These are phyloP conservation scores for Ascomycota sp. DNA, from an alignment of 2,329 filamentous ascomycete species.

Conservation along the genomic window DNA sequence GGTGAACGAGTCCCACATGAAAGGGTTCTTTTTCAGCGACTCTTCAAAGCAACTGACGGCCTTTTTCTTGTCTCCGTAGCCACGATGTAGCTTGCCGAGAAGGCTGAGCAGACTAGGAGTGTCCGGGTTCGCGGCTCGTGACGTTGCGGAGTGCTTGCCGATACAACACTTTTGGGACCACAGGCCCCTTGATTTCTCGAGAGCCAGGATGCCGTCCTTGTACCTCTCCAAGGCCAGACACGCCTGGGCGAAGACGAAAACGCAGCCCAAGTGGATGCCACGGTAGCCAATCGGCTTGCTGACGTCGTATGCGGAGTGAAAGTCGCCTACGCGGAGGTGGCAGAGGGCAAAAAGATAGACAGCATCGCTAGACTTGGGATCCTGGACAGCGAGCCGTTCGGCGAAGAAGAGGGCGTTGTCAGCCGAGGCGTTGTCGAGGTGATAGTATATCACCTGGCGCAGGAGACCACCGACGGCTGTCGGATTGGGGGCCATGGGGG, in stretches of 20 bases:
- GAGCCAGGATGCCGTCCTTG: conserved; percentile 59
- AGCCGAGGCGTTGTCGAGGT: conserved; percentile 74
- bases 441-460: conserved; percentile 41
- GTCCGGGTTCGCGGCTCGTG: conserved; percentile 59
- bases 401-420: conserved; percentile 90
- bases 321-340: conserved; percentile 63
- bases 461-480: conserved; percentile 29
- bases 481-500: conserved; percentile 30
- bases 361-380: conserved; percentile 61
- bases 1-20: conserved; percentile 95
- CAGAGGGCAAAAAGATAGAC: conserved; percentile 69
- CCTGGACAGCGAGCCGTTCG: conserved; percentile 66
- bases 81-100: conserved; percentile 71
- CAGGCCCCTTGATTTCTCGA: conserved; percentile 61
- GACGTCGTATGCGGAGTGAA: conserved; percentile 69
- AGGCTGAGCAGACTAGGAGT: conserved; percentile 66
- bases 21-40: conserved; percentile 72
- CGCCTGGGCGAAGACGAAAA: conserved; percentile 79
- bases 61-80: conserved; percentile 62
- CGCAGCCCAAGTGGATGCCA: conserved; percentile 64
- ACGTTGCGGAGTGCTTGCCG: conserved; percentile 63
- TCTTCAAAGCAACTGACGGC: conserved; percentile 78
- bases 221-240: conserved; percentile 62
- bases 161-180: conserved; percentile 62
- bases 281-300: conserved; percentile 51